Evolutionary conservation across 306 rosid species (phyloP), one percentile per base, ranked within the genome.

Genomic region (Alnus glutinosa): DNA sequence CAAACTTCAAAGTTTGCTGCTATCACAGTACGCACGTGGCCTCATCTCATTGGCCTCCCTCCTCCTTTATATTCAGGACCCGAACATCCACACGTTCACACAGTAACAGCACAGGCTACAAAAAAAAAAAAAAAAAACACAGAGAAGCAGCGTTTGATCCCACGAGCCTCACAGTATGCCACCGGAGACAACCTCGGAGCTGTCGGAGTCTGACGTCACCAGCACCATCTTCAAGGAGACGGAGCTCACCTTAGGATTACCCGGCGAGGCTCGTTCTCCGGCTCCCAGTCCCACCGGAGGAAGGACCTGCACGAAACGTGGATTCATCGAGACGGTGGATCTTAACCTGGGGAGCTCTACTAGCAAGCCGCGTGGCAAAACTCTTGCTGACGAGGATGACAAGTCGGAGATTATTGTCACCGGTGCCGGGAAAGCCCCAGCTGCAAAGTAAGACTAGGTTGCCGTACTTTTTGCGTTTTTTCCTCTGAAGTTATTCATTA

Each of bases 191-290:
- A n/a, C 23, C 28, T 39, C 51, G 2, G 50, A 39, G 47, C 42
- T 8, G 30, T 47, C 72, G 30, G 51, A 42, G 23, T 39, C 72
- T 67, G 72, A 67, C 51, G 50, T 42, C 51, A 67, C 50, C 14
- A 54, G 19, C 59, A 55, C 76, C 75, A 52, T 36, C 51, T 83
- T 76, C 44, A 73, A 30, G 76, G 87, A 79, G 5, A 83, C 87
- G 3, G 81, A 79, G 46, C 84, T 84, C 23, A 84, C 87, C 28
- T 34, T 84, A 37, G 76, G 76, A 58, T 37, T 66, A 10, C 87
- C 84, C 2, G 84, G 87, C 7, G 78, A 59, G 14, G 14, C 15
- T 11, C 42, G 42, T 30, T n/a, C 19, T 1, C 39, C 72, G 32
- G 44, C 16, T 23, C 28, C 28, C 28, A 23, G 28, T 32, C 15